A percentile compares a stretch with the other conserved stretches of the same genome.
Evolutionary conservation across 257 asterid species (phyloP).

Genomic region (Buddleja alternifolia): DNA sequence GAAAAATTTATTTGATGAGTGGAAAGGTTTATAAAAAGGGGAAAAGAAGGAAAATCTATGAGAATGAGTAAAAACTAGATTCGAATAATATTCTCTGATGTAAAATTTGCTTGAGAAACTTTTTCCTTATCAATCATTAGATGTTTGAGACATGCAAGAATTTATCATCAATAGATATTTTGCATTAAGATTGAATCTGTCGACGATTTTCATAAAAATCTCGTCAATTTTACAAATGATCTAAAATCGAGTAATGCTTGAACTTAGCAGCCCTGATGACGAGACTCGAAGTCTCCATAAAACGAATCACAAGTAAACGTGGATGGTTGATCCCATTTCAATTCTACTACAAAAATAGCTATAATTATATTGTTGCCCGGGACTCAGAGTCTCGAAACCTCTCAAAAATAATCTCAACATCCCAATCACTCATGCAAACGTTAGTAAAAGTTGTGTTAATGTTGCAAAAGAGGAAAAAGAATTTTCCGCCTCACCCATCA

Average conservation of each 20-base stretch:
- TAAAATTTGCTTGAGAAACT: background rate
- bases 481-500: conserved; percentile 29
- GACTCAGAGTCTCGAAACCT: too few species aligned
- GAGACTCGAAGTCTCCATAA: too few species aligned
- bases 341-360: too few species aligned
- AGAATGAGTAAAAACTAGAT: background rate
- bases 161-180: background rate
- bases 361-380: too few species aligned
- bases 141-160: background rate
- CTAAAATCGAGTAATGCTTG: too few species aligned
- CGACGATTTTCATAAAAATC: background rate
- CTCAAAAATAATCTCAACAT: too few species aligned
- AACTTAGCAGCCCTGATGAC: too few species aligned
- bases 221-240: background rate
- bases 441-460: too few species aligned
- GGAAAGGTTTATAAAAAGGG: background rate
- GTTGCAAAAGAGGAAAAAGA: conserved; percentile 26
- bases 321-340: too few species aligned
- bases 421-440: too few species aligned
- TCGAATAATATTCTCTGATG: background rate
- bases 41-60: background rate
- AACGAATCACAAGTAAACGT: too few species aligned
- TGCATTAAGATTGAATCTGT: background rate
- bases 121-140: background rate
- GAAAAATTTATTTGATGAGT: background rate